A percentile compares a stretch with the other conserved stretches of the same genome.
Conservation (phyloP, 2,329 filamentous ascomycete species). For the Ascochyta fabae region DNA sequence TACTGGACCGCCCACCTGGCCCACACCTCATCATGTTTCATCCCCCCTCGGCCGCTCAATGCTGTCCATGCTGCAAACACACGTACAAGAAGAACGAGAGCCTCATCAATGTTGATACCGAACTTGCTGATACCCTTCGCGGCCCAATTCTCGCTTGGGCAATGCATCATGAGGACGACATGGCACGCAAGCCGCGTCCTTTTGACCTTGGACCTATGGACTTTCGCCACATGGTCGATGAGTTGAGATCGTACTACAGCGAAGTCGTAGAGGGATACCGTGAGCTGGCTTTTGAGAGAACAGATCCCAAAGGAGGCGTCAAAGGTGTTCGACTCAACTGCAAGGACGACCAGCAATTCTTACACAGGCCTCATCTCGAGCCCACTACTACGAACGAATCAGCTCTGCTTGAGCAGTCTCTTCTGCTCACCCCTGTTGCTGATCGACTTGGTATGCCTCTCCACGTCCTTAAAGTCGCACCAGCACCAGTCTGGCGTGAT, state of each 20-base stretch:
- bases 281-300: neutral
- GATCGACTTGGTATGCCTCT: conserved; percentile 21
- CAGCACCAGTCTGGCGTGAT: conserved; percentile 17
- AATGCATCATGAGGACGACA: neutral
- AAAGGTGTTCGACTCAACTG: neutral
- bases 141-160: neutral
- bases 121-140: neutral
- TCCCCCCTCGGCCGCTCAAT: neutral
- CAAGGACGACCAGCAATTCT: neutral
- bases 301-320: neutral
- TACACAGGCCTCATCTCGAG: neutral
- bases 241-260: conserved; percentile 2
- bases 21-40: neutral
- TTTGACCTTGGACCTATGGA: conserved; percentile 10
- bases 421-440: conserved; percentile 18
- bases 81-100: neutral
- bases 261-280: neutral
- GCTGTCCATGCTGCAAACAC: no score
- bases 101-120: neutral
- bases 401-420: neutral
- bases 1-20: neutral
- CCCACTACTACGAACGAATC: neutral
- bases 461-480: conserved; percentile 5
- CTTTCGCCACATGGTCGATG: conserved; percentile 21
- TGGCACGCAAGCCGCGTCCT: neutral